Conservation (phyloP, 495 filamentous ascomycete genomes). For the Neurospora sp. region DNA sequence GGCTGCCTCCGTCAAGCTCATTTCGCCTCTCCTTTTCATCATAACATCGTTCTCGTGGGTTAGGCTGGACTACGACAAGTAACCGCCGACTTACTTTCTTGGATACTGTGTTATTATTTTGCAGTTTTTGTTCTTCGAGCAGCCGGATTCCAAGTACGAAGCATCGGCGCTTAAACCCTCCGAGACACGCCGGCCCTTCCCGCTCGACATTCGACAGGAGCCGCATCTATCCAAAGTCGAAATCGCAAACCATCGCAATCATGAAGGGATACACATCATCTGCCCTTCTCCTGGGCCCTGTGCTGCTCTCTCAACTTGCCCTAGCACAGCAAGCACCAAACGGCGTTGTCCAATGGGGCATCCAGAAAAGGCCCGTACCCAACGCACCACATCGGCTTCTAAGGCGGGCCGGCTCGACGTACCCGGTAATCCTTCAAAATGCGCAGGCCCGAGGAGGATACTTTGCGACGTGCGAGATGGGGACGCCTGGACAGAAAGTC, state of each 20-base stretch:
- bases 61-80: not conserved
- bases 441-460: constrained; percentile 46
- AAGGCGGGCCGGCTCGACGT: constrained; percentile 24
- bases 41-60: not conserved
- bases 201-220: not conserved
- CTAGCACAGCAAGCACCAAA: constrained; percentile 18
- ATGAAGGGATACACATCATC: constrained; percentile 16
- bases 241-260: not conserved
- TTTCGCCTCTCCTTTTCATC: not conserved
- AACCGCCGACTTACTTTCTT: not conserved
- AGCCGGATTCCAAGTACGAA: not conserved
- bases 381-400: constrained; percentile 10
- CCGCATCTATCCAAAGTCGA: not conserved
- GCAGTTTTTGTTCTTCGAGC: not conserved
- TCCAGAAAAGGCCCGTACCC: constrained; percentile 17
- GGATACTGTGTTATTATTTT: not conserved
- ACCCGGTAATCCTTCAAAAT: constrained; percentile 32
- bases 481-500: constrained; percentile 58
- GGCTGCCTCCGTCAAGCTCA: not conserved
- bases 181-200: not conserved
- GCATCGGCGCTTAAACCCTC: not conserved
- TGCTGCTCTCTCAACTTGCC: constrained; percentile 20
- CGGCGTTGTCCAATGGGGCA: constrained; percentile 35
- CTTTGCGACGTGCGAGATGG: constrained; percentile 57
- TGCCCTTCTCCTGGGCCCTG: constrained; percentile 16